Conservation (phyloP, 208 protist species). For the Leishmania major region DNA sequence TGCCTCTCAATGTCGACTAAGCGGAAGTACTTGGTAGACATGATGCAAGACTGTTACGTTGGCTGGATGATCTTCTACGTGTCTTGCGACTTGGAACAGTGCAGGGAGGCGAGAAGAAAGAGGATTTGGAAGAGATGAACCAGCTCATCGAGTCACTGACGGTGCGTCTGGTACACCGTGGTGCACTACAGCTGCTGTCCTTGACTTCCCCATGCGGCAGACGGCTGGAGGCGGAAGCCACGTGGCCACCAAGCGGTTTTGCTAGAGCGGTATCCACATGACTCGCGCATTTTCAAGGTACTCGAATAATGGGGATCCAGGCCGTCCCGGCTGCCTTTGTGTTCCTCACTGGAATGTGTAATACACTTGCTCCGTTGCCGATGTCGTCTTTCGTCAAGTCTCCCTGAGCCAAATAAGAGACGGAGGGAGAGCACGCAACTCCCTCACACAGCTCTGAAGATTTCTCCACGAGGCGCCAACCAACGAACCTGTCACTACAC, state of each 20-base stretch:
- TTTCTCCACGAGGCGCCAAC: background rate
- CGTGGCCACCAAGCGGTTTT: too few species aligned
- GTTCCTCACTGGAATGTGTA: background rate
- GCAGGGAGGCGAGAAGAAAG: background rate
- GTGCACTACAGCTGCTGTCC: background rate
- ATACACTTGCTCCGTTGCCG: background rate
- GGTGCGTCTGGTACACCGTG: background rate
- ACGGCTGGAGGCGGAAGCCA: background rate
- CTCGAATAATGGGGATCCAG: too few species aligned
- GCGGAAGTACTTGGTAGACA: conserved; percentile 41
- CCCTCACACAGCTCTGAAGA: background rate
- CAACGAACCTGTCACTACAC: background rate
- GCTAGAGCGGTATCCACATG: background rate
- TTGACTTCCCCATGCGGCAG: conserved; percentile 4
- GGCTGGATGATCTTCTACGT: background rate
- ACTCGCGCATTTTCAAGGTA: background rate
- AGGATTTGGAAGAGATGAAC: background rate
- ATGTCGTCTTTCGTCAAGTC: background rate
- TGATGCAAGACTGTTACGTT: background rate
- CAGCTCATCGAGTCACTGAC: background rate
- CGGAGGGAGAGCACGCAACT: background rate
- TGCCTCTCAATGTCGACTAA: conserved; percentile 66
- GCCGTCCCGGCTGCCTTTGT: background rate
- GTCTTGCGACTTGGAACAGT: background rate
- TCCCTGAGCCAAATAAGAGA: background rate